Evolutionary conservation across 495 filamentous ascomycete species (phyloP).

Genomic region (Penicillium flavigenum): DNA sequence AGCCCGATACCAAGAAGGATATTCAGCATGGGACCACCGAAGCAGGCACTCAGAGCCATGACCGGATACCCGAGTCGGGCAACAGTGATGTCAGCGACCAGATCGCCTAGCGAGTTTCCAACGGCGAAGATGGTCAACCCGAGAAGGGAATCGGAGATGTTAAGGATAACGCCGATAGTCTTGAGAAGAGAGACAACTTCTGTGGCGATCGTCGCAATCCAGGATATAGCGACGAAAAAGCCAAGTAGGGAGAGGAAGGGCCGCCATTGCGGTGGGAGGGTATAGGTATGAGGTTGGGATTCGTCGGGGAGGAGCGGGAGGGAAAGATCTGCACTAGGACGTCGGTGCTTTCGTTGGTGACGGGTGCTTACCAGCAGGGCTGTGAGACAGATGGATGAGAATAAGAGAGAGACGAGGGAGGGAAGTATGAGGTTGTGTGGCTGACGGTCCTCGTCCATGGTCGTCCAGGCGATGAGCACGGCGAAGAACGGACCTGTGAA

Average conservation of each 20-base stretch:
- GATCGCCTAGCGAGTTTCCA: constrained; percentile 90
- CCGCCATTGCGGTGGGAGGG: constrained; percentile 61
- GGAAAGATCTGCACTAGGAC: neutral
- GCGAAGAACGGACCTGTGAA: constrained; percentile 87
- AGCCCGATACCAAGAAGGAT: constrained; percentile 93
- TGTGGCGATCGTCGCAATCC: constrained; percentile 94
- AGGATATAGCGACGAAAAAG: constrained; percentile 87
- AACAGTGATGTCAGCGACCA: constrained; percentile 93
- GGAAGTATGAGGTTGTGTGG: constrained; percentile 57
- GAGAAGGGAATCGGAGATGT: constrained; percentile 93
- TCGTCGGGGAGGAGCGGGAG: neutral
- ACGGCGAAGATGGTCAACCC: constrained; percentile 96
- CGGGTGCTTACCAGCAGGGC: constrained; percentile 62
- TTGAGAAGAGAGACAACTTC: constrained; percentile 97
- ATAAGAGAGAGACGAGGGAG: constrained; percentile 66
- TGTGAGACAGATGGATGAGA: constrained; percentile 63
- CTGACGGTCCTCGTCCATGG: constrained; percentile 53
- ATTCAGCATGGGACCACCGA: constrained; percentile 96
- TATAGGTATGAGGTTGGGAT: constrained; percentile 29
- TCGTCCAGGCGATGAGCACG: constrained; percentile 72
- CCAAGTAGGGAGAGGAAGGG: constrained; percentile 80
- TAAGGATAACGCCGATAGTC: constrained; percentile 85
- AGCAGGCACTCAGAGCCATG: constrained; percentile 93
- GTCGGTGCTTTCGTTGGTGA: constrained; percentile 26
- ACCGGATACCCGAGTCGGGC: constrained; percentile 91